Conservation (phyloP, 352 stramenopile species). For the Bremia lactucae region DNA sequence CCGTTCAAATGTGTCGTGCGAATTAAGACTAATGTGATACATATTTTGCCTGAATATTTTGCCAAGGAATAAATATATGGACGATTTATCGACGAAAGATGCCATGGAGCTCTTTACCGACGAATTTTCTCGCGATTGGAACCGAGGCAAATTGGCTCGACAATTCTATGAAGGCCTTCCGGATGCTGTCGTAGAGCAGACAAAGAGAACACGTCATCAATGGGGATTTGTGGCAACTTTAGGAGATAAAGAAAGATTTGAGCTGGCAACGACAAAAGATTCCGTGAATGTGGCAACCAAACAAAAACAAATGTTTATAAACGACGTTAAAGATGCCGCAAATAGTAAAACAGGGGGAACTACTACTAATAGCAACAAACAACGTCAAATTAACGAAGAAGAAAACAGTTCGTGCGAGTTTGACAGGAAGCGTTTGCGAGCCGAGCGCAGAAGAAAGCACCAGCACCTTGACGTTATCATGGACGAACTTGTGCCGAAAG, state of each 20-base stretch:
- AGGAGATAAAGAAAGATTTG: constrained; percentile 47
- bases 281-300: constrained; percentile 60
- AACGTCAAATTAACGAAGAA: constrained; percentile 4
- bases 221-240: constrained; percentile 57
- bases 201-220: constrained; percentile 53
- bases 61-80: constrained; percentile 46
- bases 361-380: constrained; percentile 2
- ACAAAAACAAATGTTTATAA: constrained; percentile 32
- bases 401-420: no score
- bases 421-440: constrained; percentile 14
- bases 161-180: constrained; percentile 66
- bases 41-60: constrained; percentile 5
- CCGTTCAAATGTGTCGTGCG: not conserved
- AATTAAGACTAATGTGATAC: not conserved
- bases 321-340: not conserved
- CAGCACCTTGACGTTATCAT: constrained; percentile 34
- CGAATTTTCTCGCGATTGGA: constrained; percentile 60
- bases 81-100: constrained; percentile 57
- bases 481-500: constrained; percentile 51
- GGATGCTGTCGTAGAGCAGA: constrained; percentile 51
- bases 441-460: constrained; percentile 24
- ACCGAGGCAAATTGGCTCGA: constrained; percentile 31
- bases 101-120: constrained; percentile 35
- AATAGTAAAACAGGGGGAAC: constrained; percentile 1
- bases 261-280: constrained; percentile 52